Percentiles rank a stretch among this genome's conserved stretches.
phyloP scores from a whole-genome alignment of 2,329 filamentous ascomycete species.

The Thermothelomyces thermophilus region DNA sequence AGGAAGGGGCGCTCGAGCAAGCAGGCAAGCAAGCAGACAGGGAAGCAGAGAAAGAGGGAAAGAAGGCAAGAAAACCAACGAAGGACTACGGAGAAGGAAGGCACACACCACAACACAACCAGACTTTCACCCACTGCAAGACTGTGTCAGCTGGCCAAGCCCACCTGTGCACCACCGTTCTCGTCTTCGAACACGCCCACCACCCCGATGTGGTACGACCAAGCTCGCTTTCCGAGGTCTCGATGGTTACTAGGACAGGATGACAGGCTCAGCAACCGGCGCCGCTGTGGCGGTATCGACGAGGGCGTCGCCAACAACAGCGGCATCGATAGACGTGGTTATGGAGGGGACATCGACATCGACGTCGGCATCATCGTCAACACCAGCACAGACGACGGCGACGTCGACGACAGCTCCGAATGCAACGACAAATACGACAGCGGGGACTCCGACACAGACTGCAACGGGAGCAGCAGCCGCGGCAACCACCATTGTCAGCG shows the following conservation, averaged over 20 bases:
- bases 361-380: not conserved
- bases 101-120: too few relatives aligned
- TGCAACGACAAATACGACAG: not conserved
- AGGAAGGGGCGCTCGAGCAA: not conserved
- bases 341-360: constrained; percentile 11
- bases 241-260: constrained; percentile 22
- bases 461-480: constrained; percentile 1
- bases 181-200: not conserved
- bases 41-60: too few relatives aligned
- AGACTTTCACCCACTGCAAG: too few relatives aligned
- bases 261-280: constrained; percentile 21
- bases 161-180: not conserved
- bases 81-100: too few relatives aligned
- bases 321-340: constrained; percentile 13
- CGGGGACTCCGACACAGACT: constrained; percentile 4
- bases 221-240: constrained; percentile 7
- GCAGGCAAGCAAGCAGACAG: too few relatives aligned
- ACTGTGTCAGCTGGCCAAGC: not conserved
- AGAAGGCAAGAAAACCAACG: too few relatives aligned
- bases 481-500: constrained; percentile 10
- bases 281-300: constrained; percentile 20
- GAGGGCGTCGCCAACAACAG: constrained; percentile 11
- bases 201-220: constrained; percentile 19
- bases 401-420: constrained; percentile 1
- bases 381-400: too few relatives aligned